Base-by-base conservation (phyloP, 2,329 filamentous ascomycete genomes). In the Claviceps capensis region DNA sequence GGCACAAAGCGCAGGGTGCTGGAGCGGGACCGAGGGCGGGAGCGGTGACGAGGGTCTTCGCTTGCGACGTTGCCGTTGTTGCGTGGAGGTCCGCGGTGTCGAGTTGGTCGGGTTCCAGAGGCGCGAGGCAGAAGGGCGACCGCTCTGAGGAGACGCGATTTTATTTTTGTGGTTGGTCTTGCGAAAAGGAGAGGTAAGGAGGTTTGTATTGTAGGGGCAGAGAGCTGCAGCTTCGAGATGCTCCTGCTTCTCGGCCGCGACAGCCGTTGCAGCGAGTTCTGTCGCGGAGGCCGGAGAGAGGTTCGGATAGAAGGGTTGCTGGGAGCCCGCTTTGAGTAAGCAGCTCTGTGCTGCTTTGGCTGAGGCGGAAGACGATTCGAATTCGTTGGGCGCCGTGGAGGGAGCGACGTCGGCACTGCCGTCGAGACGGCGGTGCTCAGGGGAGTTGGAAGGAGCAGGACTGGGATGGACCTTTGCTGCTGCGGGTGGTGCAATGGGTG, bases 61-160 rank as follows among this genome's bases (percentile, higher is more conserved):
- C 54, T 63, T 68, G 52, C 70, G 61, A 47, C 53, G 52, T 38
- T 17, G 41, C 8, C 11, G 49, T 19, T 57, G 54, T 23, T 57
- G 45, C 30, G 19, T 60, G 52, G 67, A 56, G 51, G 63, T 58
- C 53, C 76, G 70, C 45, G 76, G 77, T 2, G 77, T 80, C 26
- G 76, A 81, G 61, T 81, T 81, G 53, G 75, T 75, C 23, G 78
- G 78, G 59, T 81, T 81, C 78, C 78, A 81, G 57, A 81, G 74
- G 38, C 76, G 75, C 46, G 73, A 72, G 22, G 74, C 68, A 4
- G 71, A 69, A 34, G 71, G 66, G 34, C 68, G 70, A 50, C 65
- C 68, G 47, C 68, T 63, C 26, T 69, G 67, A 36, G 58, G 65
- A 37, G 54, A 46, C 37, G 47, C 34, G n/a, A 36, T 16, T 46